Evolutionary conservation across 2,329 filamentous ascomycete species (phyloP).

Genomic region (Colletotrichum spaethianum): DNA sequence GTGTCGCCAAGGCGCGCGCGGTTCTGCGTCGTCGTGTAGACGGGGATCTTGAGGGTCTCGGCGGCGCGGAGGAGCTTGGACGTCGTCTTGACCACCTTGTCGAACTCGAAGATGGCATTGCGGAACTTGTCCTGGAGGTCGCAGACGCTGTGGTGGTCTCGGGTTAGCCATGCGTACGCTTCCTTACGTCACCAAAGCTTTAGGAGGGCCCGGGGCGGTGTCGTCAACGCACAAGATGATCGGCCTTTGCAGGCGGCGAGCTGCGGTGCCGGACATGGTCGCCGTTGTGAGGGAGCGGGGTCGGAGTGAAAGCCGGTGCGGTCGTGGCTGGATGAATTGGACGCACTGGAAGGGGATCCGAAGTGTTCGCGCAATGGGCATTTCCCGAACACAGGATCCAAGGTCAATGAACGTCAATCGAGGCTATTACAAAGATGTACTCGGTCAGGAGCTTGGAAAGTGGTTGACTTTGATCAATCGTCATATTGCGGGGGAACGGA

Average conservation of each 20-base stretch:
- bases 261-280: constrained; percentile 33
- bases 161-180: background rate
- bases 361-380: constrained; percentile 10
- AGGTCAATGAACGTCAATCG: background rate
- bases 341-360: background rate
- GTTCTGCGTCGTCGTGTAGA: constrained; percentile 91
- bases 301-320: background rate
- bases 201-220: background rate
- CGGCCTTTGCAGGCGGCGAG: constrained; percentile 40
- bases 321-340: constrained; percentile 3
- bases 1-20: constrained; percentile 83
- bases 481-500: constrained; percentile 13
- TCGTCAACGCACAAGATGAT: constrained; percentile 38
- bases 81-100: constrained; percentile 81
- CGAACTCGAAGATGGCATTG: constrained; percentile 85
- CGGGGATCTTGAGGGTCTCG: constrained; percentile 78
- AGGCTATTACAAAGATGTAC: background rate
- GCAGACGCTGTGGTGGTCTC: constrained; percentile 77
- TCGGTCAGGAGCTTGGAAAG: background rate
- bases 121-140: constrained; percentile 97
- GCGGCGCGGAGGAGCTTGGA: constrained; percentile 78
- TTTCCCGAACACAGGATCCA: background rate
- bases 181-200: background rate
- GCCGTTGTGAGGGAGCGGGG: constrained; percentile 28
- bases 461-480: background rate